Base-by-base conservation (phyloP, 192 early-diverging fungal genomes). In the Coemansia sp. region DNA sequence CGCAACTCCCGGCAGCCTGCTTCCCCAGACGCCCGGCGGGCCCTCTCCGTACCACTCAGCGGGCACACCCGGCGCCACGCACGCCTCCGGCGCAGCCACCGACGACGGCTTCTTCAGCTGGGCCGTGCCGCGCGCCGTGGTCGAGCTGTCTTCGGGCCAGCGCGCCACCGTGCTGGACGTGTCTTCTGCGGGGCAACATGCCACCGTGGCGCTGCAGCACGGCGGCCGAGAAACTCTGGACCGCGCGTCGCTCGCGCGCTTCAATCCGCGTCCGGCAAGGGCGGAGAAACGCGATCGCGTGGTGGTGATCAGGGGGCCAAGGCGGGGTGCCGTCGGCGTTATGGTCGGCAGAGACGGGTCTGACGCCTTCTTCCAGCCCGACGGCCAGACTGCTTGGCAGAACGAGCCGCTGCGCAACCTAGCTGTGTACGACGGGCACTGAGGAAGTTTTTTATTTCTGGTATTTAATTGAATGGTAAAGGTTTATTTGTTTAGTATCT, bases 251-350 rank as follows among this genome's bases (percentile, higher is more conserved):
- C 61, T 69, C 24, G 49, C 61, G 3, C 56, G 62, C 6, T 30
- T 61, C 17, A 62, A 76, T 8, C 69, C 66, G 24, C 81, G 81
- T 11, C 81, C 83, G 2, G 82, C 85, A 15, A 74, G 81, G 17
- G 87, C 89, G 4, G 77, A 76, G 52, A 90, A 89, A 69, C 86
- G 82, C 46, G 87, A 92, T 67, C 83, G 82, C 15, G 86, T 92
- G 23, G 82, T 88, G 54, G 80, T 92, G 9, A 79, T 92, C 23
- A 68, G 80, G 23, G 86, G 86, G 13, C 56, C 81, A 11, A 63
- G 84, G 38, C 80, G 81, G 38, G 86, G 85, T 18, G 64, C 81
- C 17, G 52, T 86, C 15, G 89, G 88, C 4, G 81, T 73, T 1
- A 76, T 91, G 71, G 83, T 88, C 33, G 89, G 87, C 34, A 81